phyloP scores from a whole-genome alignment of 768 basidiomycete genomes.

The Amanita molliuscula region DNA sequence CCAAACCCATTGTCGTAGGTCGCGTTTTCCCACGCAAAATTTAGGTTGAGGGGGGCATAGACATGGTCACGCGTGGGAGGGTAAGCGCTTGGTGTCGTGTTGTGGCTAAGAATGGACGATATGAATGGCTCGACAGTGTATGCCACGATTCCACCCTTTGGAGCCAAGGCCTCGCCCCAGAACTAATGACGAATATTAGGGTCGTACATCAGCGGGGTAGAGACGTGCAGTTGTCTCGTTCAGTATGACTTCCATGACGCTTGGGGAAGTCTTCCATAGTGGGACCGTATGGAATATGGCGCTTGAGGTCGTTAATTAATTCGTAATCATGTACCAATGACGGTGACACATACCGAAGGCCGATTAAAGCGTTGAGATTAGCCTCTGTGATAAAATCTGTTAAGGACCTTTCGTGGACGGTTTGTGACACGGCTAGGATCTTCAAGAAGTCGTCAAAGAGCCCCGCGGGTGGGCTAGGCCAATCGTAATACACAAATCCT shows the following conservation, averaged over 20 bases:
- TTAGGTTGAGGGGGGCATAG: slow-evolving; percentile 19
- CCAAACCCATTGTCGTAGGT: slow-evolving; percentile 23
- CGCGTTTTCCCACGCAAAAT: slow-evolving; percentile 12
- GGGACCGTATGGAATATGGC: slow-evolving; percentile 25
- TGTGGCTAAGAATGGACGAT: neutral
- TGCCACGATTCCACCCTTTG: neutral
- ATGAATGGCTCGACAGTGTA: neutral
- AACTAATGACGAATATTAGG: neutral
- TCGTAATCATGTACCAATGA: slow-evolving; percentile 4
- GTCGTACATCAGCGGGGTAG: too few species aligned
- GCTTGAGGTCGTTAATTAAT: slow-evolving; percentile 12
- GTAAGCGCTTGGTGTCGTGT: neutral
- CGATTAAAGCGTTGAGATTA: slow-evolving; percentile 18
- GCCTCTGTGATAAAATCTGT: slow-evolving; percentile 20
- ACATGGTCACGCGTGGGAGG: slow-evolving; percentile 10
- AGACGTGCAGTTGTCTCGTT: slow-evolving; percentile 25
- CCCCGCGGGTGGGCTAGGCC: slow-evolving; percentile 29
- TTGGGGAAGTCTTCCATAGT: slow-evolving; percentile 18
- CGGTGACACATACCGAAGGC: slow-evolving; percentile 4
- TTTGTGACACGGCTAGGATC: slow-evolving; percentile 21
- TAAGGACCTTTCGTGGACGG: slow-evolving; percentile 25
- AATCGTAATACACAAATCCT: slow-evolving; percentile 36
- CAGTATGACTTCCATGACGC: slow-evolving; percentile 20
- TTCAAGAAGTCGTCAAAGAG: slow-evolving; percentile 37
- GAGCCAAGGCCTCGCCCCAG: neutral